These are phyloP conservation scores for Penicillium crustosum DNA, from an alignment of 2,329 filamentous ascomycete genomes.

Conservation along the genomic window DNA sequence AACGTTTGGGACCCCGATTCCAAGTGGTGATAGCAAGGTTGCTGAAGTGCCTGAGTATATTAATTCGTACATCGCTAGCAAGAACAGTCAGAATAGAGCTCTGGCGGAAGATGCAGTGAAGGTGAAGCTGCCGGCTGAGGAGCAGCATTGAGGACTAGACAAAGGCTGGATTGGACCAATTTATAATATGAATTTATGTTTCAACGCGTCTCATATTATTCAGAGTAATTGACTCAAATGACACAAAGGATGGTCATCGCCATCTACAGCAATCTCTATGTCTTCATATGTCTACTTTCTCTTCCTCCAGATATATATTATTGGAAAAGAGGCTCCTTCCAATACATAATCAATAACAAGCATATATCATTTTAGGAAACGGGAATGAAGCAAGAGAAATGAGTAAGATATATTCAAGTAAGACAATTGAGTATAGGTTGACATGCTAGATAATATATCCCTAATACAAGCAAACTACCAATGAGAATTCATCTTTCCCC, in stretches of 20 bases:
- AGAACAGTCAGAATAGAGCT: slow-evolving; percentile 46
- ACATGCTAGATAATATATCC: background rate
- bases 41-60: slow-evolving; percentile 63
- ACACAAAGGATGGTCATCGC: too few species aligned
- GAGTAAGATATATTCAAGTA: too few species aligned
- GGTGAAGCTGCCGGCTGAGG: slow-evolving; percentile 29
- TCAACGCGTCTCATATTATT: too few species aligned
- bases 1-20: slow-evolving; percentile 62
- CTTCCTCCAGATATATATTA: background rate
- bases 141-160: slow-evolving; percentile 27
- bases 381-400: background rate
- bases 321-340: background rate
- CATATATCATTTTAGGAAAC: background rate
- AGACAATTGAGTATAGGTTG: too few species aligned
- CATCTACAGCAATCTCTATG: too few species aligned
- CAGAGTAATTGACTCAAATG: background rate
- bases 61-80: slow-evolving; percentile 50
- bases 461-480: background rate
- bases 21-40: slow-evolving; percentile 60
- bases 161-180: background rate
- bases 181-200: background rate
- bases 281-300: too few species aligned
- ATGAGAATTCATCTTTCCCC: background rate
- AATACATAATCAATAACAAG: background rate
- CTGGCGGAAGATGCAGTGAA: slow-evolving; percentile 43